A percentile compares a stretch with the other conserved stretches of the same genome.
Conservation (phyloP, 2,329 filamentous ascomycete genomes). For the Penicillium crustosum region DNA sequence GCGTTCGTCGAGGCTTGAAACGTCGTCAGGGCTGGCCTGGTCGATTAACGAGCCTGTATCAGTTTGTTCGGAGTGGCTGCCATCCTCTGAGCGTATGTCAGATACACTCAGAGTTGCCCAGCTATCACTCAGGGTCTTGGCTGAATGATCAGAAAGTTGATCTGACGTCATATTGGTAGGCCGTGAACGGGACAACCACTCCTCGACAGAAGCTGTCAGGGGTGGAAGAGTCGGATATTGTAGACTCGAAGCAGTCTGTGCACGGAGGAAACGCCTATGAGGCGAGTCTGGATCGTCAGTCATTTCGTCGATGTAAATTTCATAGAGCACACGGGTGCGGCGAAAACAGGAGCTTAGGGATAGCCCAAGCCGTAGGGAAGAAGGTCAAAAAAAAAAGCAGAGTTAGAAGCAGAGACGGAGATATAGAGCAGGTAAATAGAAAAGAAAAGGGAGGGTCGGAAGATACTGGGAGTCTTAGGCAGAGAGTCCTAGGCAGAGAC, state of each 20-base stretch:
- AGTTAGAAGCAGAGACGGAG: slow-evolving; percentile 6
- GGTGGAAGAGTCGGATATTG: slow-evolving; percentile 46
- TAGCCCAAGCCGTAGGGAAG: neutral
- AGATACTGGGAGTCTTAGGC: slow-evolving; percentile 6
- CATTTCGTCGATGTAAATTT: slow-evolving; percentile 25
- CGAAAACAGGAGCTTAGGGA: slow-evolving; percentile 9
- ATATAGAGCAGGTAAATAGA: neutral
- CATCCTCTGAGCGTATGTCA: slow-evolving; percentile 48
- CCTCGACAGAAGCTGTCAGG: slow-evolving; percentile 40
- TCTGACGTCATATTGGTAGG: slow-evolving; percentile 44
- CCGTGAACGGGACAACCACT: slow-evolving; percentile 44
- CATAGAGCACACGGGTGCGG: slow-evolving; percentile 13
- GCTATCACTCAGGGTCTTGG: slow-evolving; percentile 45
- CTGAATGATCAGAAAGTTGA: slow-evolving; percentile 25
- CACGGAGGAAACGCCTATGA: slow-evolving; percentile 29
- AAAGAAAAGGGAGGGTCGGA: neutral
- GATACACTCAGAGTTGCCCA: slow-evolving; percentile 48
- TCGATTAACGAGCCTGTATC: slow-evolving; percentile 47
- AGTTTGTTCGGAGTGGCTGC: slow-evolving; percentile 45
- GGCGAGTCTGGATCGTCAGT: slow-evolving; percentile 40
- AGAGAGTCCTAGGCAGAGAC: slow-evolving; percentile 7
- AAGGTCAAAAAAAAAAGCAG: slow-evolving; percentile 5
- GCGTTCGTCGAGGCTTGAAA: slow-evolving; percentile 45
- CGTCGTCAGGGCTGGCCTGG: slow-evolving; percentile 45
- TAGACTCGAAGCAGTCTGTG: slow-evolving; percentile 33